Evolutionary conservation across 305 asterid genomes (phyloP).

Genomic region (Fraxinus nigra): DNA sequence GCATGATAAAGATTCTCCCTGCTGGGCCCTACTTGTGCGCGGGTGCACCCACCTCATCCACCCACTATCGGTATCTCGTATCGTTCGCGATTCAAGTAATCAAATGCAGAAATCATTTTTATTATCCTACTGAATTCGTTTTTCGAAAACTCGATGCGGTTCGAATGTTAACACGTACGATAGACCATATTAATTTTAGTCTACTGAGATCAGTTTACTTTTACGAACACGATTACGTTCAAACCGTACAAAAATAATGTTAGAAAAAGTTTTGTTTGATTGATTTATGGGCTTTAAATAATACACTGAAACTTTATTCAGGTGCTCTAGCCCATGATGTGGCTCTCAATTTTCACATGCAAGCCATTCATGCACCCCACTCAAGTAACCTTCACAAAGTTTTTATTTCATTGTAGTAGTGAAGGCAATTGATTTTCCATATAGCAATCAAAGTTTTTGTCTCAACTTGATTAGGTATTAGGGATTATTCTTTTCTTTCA

Average conservation of each 20-base stretch:
- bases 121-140: not conserved
- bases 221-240: not conserved
- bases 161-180: not conserved
- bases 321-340: conserved; percentile 52
- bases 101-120: not conserved
- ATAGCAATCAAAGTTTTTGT: conserved; percentile 44
- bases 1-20: conserved; percentile 32
- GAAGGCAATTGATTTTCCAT: conserved; percentile 42
- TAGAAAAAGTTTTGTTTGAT: not conserved
- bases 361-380: conserved; percentile 53
- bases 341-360: conserved; percentile 38
- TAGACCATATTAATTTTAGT: not conserved
- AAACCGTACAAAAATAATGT: not conserved
- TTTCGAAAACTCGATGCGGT: not conserved
- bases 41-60: conserved; percentile 29
- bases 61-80: not conserved
- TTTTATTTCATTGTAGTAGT: conserved; percentile 35
- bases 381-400: conserved; percentile 43
- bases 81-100: not conserved
- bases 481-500: not conserved
- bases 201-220: not conserved
- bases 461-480: conserved; percentile 29
- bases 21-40: conserved; percentile 45
- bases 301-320: conserved; percentile 34
- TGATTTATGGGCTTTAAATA: not conserved